Conservation (phyloP, 2,329 filamentous ascomycete species). For the Paecilomyces variotii region DNA sequence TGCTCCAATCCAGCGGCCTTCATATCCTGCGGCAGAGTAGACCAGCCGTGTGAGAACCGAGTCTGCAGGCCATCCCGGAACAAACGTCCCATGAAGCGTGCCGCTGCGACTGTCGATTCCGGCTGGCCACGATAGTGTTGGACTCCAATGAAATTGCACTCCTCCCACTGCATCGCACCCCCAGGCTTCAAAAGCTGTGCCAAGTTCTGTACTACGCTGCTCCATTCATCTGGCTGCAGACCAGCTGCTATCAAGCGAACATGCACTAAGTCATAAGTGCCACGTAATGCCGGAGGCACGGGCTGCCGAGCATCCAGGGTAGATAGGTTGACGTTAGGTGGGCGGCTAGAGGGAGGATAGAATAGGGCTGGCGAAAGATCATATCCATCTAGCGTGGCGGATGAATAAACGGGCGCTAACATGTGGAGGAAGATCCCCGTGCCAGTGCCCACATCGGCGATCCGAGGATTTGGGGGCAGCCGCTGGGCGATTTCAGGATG, state of each 20-base stretch:
- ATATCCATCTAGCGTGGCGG: background rate
- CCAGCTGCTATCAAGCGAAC: background rate
- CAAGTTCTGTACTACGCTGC: conserved; percentile 2
- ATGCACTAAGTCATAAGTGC: conserved; percentile 1
- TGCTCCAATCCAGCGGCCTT: background rate
- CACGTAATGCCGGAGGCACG: background rate
- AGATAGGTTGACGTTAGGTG: background rate
- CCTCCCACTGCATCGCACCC: conserved; percentile 8
- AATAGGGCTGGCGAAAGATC: conserved; percentile 1
- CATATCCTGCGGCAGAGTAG: background rate
- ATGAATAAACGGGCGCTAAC: background rate
- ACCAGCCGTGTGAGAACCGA: background rate
- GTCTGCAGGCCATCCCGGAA: background rate
- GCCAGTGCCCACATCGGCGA: conserved; percentile 1
- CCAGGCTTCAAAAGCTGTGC: conserved; percentile 7
- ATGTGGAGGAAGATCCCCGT: background rate
- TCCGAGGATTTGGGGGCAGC: background rate
- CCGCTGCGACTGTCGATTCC: background rate
- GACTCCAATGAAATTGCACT: conserved; percentile 5
- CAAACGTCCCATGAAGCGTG: background rate
- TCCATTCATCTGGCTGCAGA: background rate
- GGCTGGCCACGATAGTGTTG: background rate
- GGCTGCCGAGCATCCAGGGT: background rate
- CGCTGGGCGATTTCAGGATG: background rate
- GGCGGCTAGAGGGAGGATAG: background rate